Percentiles rank a stretch among this genome's conserved stretches.
These are phyloP conservation scores for Lupinus albus DNA, from an alignment of 306 rosid species.

Conservation along the genomic window DNA sequence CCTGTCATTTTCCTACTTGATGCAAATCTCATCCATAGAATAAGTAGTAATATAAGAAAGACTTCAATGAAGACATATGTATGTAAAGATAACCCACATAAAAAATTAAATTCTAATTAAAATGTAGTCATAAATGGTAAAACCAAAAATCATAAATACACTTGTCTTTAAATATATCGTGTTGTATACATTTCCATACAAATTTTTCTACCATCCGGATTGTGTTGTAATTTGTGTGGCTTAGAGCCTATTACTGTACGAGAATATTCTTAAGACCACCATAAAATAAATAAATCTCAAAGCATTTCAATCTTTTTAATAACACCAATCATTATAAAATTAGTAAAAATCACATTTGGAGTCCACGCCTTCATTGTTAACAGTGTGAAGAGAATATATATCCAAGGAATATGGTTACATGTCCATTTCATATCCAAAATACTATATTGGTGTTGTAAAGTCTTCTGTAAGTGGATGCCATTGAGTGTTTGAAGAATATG, in stretches of 20 bases:
- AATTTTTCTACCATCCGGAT: too few relatives aligned
- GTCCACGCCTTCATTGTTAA: constrained; percentile 3
- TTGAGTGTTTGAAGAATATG: constrained; percentile 13
- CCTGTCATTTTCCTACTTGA: constrained; percentile 35
- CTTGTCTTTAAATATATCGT: too few relatives aligned
- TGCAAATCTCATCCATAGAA: not conserved
- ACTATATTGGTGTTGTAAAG: constrained; percentile 7
- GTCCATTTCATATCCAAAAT: constrained; percentile 33
- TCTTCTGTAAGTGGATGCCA: constrained; percentile 32
- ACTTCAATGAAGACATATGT: too few relatives aligned
- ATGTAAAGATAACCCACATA: too few relatives aligned
- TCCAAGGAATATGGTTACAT: constrained; percentile 26
- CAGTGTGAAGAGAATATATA: constrained; percentile 11
- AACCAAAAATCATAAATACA: too few relatives aligned
- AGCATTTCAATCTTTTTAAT: not conserved
- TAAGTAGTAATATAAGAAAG: too few relatives aligned
- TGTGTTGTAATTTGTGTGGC: too few relatives aligned
- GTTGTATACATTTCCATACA: too few relatives aligned
- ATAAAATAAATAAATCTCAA: not conserved
- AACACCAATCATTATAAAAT: constrained; percentile 4
- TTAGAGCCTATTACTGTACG: not conserved
- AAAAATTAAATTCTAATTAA: too few relatives aligned
- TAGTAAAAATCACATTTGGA: not conserved
- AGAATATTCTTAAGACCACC: not conserved
- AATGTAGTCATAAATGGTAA: too few relatives aligned